phyloP scores from a whole-genome alignment of 805 yeast genomes.

The Wickerhamiella azymoides region DNA sequence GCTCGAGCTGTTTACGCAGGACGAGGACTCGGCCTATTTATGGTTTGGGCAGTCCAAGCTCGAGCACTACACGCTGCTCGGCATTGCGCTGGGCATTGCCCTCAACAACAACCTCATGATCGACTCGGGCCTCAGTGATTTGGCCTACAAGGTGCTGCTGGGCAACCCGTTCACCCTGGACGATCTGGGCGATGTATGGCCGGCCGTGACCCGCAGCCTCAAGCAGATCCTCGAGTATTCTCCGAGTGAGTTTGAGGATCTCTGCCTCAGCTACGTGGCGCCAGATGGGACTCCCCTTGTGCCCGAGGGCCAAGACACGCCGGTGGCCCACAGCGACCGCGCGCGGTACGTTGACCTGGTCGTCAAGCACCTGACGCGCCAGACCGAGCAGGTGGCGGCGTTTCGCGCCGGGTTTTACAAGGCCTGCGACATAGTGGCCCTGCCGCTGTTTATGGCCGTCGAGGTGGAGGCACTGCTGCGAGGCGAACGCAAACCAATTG shows the following conservation, averaged over 20 bases:
- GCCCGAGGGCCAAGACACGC: conserved; percentile 38
- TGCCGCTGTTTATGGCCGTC: conserved; percentile 64
- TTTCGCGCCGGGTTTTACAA: conserved; percentile 58
- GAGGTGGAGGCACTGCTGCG: conserved; percentile 69
- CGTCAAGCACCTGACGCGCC: conserved; percentile 44
- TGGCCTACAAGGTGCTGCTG: conserved; percentile 61
- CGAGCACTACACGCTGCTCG: conserved; percentile 51
- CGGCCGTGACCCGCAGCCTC: conserved; percentile 45
- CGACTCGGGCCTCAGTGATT: conserved; percentile 64
- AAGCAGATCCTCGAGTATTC: conserved; percentile 33
- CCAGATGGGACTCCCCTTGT: conserved; percentile 47
- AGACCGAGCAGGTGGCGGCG: conserved; percentile 38
- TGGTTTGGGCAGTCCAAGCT: conserved; percentile 46
- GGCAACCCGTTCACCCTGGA: conserved; percentile 39
- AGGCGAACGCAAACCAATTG: conserved; percentile 62
- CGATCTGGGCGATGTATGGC: conserved; percentile 59
- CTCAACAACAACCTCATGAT: conserved; percentile 79
- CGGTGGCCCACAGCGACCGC: conserved; percentile 48
- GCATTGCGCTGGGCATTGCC: conserved; percentile 79
- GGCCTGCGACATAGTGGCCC: conserved; percentile 69
- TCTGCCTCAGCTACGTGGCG: conserved; percentile 49
- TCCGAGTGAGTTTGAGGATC: conserved; percentile 32
- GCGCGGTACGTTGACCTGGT: conserved; percentile 49
- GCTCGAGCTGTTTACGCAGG: conserved; percentile 50
- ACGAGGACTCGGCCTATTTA: conserved; percentile 52